phyloP scores from a whole-genome alignment of 192 early-diverging fungal species.

The Podila clonocystis region DNA sequence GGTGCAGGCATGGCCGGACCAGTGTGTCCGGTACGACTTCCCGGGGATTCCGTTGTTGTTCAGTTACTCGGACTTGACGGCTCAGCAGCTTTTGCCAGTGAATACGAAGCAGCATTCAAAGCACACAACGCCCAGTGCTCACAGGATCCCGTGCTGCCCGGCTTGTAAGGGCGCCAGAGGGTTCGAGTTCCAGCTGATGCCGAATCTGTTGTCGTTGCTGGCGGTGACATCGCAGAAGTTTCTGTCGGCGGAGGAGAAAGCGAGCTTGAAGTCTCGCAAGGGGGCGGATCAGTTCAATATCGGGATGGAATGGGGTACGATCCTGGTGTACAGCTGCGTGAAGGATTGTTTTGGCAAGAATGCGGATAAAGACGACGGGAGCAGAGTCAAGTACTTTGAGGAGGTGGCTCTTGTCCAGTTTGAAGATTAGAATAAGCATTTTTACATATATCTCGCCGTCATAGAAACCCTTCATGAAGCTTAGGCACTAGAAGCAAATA shows the following conservation, averaged over 20 bases:
- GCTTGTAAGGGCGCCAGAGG: constrained; percentile 72
- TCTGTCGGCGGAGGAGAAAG: constrained; percentile 45
- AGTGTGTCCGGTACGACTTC: constrained; percentile 85
- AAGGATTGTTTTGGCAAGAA: constrained; percentile 75
- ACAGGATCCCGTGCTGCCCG: constrained; percentile 67
- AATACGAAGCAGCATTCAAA: constrained; percentile 30
- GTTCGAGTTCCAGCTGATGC: constrained; percentile 97
- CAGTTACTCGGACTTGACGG: constrained; percentile 61
- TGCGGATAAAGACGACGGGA: not conserved
- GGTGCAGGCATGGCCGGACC: constrained; percentile 79
- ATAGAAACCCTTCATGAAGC: too few species aligned
- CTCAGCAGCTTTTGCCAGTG: constrained; percentile 48
- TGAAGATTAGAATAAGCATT: constrained; percentile 47
- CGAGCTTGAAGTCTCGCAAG: constrained; percentile 38
- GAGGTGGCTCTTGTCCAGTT: constrained; percentile 71
- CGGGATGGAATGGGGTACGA: constrained; percentile 93
- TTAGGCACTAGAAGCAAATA: too few species aligned
- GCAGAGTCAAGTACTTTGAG: constrained; percentile 62
- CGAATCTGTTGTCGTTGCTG: constrained; percentile 78
- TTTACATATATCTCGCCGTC: too few species aligned
- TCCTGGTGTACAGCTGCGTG: constrained; percentile 82
- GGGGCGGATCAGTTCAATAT: constrained; percentile 64
- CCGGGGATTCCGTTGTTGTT: constrained; percentile 77
- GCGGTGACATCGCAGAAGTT: constrained; percentile 67
- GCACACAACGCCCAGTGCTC: constrained; percentile 41